phyloP scores from a whole-genome alignment of 345 rosid species.

The Moringa oleifera region DNA sequence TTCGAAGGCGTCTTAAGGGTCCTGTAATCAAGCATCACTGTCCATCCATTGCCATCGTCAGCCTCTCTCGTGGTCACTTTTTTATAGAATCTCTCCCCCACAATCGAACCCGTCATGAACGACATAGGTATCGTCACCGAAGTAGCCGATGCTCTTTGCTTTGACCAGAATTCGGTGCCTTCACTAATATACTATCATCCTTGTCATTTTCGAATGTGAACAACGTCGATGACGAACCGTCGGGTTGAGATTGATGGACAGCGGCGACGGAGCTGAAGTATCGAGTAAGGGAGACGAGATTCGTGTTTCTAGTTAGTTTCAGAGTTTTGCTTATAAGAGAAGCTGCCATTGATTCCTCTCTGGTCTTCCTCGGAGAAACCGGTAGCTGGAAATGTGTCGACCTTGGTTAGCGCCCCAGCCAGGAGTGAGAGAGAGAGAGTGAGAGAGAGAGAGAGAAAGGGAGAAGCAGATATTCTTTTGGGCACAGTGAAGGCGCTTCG shows the following conservation, averaged over 20 bases:
- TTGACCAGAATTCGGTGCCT: conserved; percentile 29
- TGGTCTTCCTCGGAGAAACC: background rate
- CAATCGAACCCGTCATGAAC: conserved; percentile 90
- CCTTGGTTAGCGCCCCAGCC: too few species aligned
- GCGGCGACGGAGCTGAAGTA: conserved; percentile 35
- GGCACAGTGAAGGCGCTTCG: too few species aligned
- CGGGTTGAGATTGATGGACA: conserved; percentile 30
- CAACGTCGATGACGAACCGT: conserved; percentile 39
- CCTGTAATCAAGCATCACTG: conserved; percentile 94
- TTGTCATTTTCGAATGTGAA: conserved; percentile 40
- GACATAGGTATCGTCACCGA: conserved; percentile 88
- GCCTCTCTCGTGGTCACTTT: conserved; percentile 79
- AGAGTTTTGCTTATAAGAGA: conserved; percentile 38
- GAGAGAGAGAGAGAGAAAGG: too few species aligned
- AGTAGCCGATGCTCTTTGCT: conserved; percentile 19
- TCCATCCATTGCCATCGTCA: conserved; percentile 89
- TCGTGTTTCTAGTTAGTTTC: conserved; percentile 26
- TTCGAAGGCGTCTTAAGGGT: conserved; percentile 89
- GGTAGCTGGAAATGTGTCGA: background rate
- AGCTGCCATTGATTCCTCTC: conserved; percentile 31
- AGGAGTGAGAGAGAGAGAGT: too few species aligned
- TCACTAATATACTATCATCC: conserved; percentile 39
- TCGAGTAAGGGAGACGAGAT: conserved; percentile 23
- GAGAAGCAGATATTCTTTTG: too few species aligned
- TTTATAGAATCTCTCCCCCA: conserved; percentile 77